phyloP scores from a whole-genome alignment of 257 asterid species.

The Primulina tabacum region DNA sequence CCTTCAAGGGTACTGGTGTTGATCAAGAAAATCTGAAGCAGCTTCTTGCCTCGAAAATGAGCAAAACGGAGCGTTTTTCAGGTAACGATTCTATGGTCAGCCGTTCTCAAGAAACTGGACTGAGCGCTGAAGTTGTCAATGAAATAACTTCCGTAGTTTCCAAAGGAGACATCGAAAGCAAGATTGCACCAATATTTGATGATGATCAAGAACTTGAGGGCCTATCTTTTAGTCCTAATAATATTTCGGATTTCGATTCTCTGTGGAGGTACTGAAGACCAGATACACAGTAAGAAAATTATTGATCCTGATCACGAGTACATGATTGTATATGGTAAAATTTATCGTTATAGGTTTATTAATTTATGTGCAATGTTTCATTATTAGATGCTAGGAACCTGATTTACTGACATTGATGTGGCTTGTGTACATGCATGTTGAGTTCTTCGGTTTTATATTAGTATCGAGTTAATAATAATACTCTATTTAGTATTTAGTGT shows the following conservation, averaged over 20 bases:
- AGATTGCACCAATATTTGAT: conserved; percentile 22
- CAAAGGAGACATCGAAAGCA: conserved; percentile 24
- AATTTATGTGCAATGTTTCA: background rate
- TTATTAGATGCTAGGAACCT: background rate
- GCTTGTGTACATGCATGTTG: background rate
- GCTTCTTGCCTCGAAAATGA: conserved; percentile 15
- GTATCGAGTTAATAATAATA: background rate
- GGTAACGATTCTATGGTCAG: conserved; percentile 49
- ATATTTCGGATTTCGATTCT: conserved; percentile 41
- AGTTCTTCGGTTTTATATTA: background rate
- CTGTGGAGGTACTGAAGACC: conserved; percentile 36
- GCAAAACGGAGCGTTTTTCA: conserved; percentile 47
- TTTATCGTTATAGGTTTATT: background rate
- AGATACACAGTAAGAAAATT: background rate
- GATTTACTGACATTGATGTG: background rate
- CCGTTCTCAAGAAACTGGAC: conserved; percentile 40
- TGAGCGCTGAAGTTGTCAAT: conserved; percentile 33
- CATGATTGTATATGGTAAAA: background rate
- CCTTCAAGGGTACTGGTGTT: conserved; percentile 15
- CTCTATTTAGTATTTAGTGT: too few relatives aligned
- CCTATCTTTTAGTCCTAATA: conserved; percentile 32
- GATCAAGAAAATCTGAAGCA: conserved; percentile 23
- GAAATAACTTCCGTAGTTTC: conserved; percentile 43
- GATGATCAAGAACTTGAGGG: conserved; percentile 47
- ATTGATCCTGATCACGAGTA: background rate